Percentiles rank a stretch among this genome's conserved stretches.
These are phyloP conservation scores for Fusarium mundagurra DNA, from an alignment of 2,329 filamentous ascomycete species.

Conservation along the genomic window DNA sequence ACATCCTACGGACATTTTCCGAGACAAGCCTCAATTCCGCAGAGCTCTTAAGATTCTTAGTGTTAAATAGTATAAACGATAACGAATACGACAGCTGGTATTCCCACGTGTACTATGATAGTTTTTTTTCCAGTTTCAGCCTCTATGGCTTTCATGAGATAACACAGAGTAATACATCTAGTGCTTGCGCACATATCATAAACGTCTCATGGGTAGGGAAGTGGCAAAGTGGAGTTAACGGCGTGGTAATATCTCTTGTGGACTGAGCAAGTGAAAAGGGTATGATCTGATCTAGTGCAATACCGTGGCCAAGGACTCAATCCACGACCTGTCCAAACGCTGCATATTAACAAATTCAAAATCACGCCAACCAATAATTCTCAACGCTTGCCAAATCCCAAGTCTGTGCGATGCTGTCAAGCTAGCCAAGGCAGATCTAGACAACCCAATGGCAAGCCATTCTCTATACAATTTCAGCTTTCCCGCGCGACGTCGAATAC, in stretches of 20 bases:
- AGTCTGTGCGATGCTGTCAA: neutral
- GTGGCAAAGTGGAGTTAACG: rapidly evolving
- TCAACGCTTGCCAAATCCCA: too few species aligned
- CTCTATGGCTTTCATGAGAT: too few species aligned
- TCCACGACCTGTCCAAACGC: neutral
- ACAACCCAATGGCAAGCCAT: neutral
- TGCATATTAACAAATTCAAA: neutral
- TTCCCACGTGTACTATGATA: neutral
- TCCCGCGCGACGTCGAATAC: neutral
- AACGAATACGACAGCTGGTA: neutral
- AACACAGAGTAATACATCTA: neutral
- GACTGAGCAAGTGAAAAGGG: rapidly evolving
- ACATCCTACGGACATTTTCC: neutral
- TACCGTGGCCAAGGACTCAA: neutral
- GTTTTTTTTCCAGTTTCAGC: neutral
- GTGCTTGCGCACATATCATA: neutral
- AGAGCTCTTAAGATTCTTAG: neutral
- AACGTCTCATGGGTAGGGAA: rapidly evolving
- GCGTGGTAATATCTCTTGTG: rapidly evolving
- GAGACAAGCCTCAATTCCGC: neutral
- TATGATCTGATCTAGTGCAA: neutral
- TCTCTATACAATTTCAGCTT: neutral
- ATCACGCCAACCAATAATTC: neutral
- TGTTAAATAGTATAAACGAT: neutral
- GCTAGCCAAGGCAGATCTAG: neutral